Conservation (phyloP, 2,329 filamentous ascomycete species). For the Pseudogymnoascus sp. region DNA sequence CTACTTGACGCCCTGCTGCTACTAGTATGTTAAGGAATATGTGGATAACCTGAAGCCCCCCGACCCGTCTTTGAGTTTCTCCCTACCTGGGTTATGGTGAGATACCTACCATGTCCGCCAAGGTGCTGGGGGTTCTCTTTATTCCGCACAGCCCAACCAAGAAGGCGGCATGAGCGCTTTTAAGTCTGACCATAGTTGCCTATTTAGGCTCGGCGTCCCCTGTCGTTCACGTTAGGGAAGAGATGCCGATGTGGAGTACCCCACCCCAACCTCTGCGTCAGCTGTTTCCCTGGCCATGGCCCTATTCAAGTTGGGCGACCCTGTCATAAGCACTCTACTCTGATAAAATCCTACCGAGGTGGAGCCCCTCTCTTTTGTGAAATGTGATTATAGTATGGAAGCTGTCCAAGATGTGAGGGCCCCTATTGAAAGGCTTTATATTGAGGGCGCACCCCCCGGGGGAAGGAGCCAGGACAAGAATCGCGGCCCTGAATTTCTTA, state of each 20-base stretch:
- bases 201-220: not conserved
- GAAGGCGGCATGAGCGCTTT: not conserved
- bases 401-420: not conserved
- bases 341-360: not conserved
- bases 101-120: too few species aligned
- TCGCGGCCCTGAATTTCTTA: not conserved
- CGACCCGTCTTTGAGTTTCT: too few species aligned
- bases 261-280: not conserved
- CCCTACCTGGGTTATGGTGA: too few species aligned
- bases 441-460: too few species aligned
- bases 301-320: not conserved
- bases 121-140: too few species aligned
- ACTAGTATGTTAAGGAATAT: too few species aligned
- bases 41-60: too few species aligned
- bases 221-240: not conserved
- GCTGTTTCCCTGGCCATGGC: not conserved
- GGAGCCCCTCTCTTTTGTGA: not conserved
- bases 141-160: too few species aligned
- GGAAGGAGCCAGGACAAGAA: not conserved
- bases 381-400: not conserved
- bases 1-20: too few species aligned
- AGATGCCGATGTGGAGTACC: not conserved
- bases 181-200: not conserved
- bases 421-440: not conserved
- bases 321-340: not conserved